Base-by-base conservation (phyloP, 495 filamentous ascomycete genomes). In the Podospora australis region DNA sequence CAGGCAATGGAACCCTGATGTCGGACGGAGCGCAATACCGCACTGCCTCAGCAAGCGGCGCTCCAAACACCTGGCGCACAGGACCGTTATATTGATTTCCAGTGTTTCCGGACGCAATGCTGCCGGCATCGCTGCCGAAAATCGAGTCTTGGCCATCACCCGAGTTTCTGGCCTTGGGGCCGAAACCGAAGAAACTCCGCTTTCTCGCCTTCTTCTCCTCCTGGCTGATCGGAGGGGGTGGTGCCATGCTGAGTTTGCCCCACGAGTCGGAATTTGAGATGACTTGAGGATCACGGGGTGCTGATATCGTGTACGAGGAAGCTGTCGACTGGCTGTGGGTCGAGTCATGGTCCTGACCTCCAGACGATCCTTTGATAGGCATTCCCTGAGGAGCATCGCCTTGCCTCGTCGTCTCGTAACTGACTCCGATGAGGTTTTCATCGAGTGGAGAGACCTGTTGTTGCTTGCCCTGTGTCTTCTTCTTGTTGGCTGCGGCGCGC, bases 141-240 rank as follows among this genome's bases (percentile, higher is more conserved):
- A 73, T 57, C 43, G 71, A 60, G 41, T 77, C 72, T 39, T 72
- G 71, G 17, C 70, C 69, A 19, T 75, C 73, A 40, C 64, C 66
- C 4, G 73, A 75, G 9, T 65, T 67, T 14, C 77, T 60, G 28
- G 71, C 65, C 63, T 74, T 78, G 19, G 74, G 68, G 1, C 88
- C 82, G 61, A 96, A 96, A 1, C 87, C 89, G 73, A 88, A 97
- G 61, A 98, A 95, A 66, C 90, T 91, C 32, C 92, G 83, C 65
- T 96, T 96, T 63, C 88, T 85, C 32, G 75, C 72, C 56, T 84
- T 84, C 62, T 86, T 88, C 58, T 90, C 87, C 49, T 86, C 88
- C 21, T 72, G 73, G 6, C 72, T 43, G 13, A 43, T 70, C 23
- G 76, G 75, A 46, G 70, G 74, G 21, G 71, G 67, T 11, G 56